These are phyloP conservation scores for Hypoxylon crocopeplum DNA, from an alignment of 495 filamentous ascomycete genomes.

Conservation along the genomic window DNA sequence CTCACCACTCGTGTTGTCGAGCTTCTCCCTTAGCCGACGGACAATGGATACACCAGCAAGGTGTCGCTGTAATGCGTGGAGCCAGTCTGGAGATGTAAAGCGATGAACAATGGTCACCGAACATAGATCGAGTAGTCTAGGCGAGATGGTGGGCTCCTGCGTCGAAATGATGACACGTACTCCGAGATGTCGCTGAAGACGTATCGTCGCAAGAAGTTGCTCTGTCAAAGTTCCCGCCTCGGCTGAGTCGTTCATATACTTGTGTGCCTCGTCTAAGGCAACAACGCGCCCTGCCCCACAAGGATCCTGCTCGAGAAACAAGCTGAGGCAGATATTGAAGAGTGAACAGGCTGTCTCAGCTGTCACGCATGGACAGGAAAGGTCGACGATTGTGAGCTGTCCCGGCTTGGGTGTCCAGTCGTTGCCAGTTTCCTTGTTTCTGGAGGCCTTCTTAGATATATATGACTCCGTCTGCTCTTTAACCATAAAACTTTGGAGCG, in stretches of 20 bases:
- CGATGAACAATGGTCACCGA: slow-evolving; percentile 66
- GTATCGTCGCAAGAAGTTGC: slow-evolving; percentile 59
- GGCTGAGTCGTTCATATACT: slow-evolving; percentile 31
- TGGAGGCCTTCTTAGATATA: slow-evolving; percentile 1
- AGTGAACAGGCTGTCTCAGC: slow-evolving; percentile 61
- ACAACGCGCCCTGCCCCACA: slow-evolving; percentile 52
- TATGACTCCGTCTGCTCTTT: slow-evolving; percentile 34
- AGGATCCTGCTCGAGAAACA: slow-evolving; percentile 56
- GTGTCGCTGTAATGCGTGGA: slow-evolving; percentile 55
- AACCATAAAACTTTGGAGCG: slow-evolving; percentile 64
- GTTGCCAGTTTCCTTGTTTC: slow-evolving; percentile 31
- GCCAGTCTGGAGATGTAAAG: slow-evolving; percentile 66
- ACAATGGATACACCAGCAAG: slow-evolving; percentile 39
- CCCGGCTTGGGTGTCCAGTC: slow-evolving; percentile 52
- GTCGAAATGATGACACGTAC: slow-evolving; percentile 65
- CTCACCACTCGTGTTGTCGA: too few relatives aligned
- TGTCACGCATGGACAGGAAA: slow-evolving; percentile 64
- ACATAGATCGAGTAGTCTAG: slow-evolving; percentile 61
- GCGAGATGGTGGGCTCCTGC: slow-evolving; percentile 68
- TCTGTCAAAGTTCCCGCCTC: slow-evolving; percentile 59
- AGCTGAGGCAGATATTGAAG: slow-evolving; percentile 60
- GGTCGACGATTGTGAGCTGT: slow-evolving; percentile 65
- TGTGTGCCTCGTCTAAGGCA: slow-evolving; percentile 46
- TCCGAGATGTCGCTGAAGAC: slow-evolving; percentile 64
- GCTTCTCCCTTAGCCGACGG: too few relatives aligned